Conservation (phyloP, 2,329 filamentous ascomycete species). For the Trichoderma simmonsii region DNA sequence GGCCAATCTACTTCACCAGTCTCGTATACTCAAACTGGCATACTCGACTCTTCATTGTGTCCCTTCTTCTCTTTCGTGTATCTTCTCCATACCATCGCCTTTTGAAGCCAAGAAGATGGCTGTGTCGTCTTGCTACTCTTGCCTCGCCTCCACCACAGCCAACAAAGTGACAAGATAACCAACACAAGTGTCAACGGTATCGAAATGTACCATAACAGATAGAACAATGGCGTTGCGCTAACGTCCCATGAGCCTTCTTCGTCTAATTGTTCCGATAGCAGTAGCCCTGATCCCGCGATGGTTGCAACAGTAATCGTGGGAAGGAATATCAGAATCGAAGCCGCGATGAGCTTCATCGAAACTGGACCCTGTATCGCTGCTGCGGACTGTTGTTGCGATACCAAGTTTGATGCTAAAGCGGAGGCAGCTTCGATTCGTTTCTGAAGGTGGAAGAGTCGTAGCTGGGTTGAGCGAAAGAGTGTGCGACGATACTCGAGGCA, state of each 20-base stretch:
- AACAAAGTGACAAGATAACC: slow-evolving; percentile 25
- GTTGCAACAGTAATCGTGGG: slow-evolving; percentile 37
- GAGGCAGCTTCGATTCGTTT: slow-evolving; percentile 36
- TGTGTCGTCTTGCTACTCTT: slow-evolving; percentile 15
- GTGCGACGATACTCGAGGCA: slow-evolving; percentile 32
- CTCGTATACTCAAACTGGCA: background rate
- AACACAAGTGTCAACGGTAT: slow-evolving; percentile 30
- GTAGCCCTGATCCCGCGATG: slow-evolving; percentile 31
- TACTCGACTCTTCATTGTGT: background rate
- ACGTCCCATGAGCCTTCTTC: slow-evolving; percentile 26
- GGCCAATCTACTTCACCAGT: background rate
- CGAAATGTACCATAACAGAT: slow-evolving; percentile 31
- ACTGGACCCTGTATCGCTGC: slow-evolving; percentile 35
- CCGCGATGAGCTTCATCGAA: slow-evolving; percentile 38
- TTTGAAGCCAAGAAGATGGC: background rate
- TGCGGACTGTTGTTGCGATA: slow-evolving; percentile 37
- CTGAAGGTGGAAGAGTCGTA: slow-evolving; percentile 34
- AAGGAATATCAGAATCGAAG: slow-evolving; percentile 38
- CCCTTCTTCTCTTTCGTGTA: background rate
- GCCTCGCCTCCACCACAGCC: slow-evolving; percentile 31
- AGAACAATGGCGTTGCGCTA: slow-evolving; percentile 28
- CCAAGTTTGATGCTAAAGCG: slow-evolving; percentile 35
- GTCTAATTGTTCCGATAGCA: slow-evolving; percentile 23
- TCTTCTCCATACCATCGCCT: background rate
- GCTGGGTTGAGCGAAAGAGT: slow-evolving; percentile 35